Evolutionary conservation across 1,139 yeast genomes (phyloP), one percentile per base, ranked within the genome.

Genomic region (Candida neerlandica): DNA sequence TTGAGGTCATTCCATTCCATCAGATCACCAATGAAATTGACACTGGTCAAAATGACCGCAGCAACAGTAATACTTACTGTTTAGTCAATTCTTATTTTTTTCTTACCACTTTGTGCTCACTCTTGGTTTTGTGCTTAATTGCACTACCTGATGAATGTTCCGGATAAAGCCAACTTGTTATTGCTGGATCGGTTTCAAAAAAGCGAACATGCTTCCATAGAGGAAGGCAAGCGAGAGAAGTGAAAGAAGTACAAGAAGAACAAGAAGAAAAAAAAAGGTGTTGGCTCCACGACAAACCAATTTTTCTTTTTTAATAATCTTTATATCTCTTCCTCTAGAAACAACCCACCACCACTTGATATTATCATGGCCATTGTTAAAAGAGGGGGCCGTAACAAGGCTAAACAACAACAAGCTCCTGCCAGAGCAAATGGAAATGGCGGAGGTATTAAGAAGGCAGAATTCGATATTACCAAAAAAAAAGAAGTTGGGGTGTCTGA

Each of bases 401-500:
- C 79, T 41, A 78, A 81, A 50, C 81, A 77, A 46, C 81, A 79
- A 63, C 80, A 75, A 55, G 86, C 84, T 5, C 78, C 88, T 3
- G 80, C 79, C 54, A 77, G 84, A 55, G 72, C 81, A 40, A 54
- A 52, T 32, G 56, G 56, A 12, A 34, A 26, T 11, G 41, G 41
- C 3, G 49, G 45, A n/a, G 84, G 82, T 48, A 89, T 92, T 60
- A 86, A 89, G 64, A 94, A 94, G 72, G 98, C 98, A 18, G 89
- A 91, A 45, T 94, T 91, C 65, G 99, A 95, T 63, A 71, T 87
- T 43, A 77, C 85, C 49, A 91, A 91, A 70, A 90, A 90, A 78
- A 90, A 91, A 68, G 98, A 94, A 67, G 99, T 94, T 16, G 99
- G 99, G 46, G 98, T 95, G 4, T 86, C 96, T 43, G 99, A 95